A percentile compares a stretch with the other conserved stretches of the same genome.
These are phyloP conservation scores for Auriscalpium microsporum DNA, from an alignment of 768 basidiomycete species.

Conservation along the genomic window DNA sequence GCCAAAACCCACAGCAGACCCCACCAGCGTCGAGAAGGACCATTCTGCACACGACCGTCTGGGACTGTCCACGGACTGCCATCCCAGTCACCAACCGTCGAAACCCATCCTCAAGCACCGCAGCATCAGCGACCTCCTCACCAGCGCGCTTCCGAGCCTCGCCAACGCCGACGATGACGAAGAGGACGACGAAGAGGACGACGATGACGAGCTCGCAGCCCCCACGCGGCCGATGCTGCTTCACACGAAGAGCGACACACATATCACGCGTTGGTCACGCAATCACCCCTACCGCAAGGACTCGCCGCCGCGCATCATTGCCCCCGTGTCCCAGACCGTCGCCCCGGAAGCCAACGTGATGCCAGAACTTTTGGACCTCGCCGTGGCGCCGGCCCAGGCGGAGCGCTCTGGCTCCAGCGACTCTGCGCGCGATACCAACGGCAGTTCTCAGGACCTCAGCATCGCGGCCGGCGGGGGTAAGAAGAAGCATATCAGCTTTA, in stretches of 20 bases:
- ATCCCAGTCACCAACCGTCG: constrained; percentile 21
- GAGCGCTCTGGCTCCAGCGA: constrained; percentile 20
- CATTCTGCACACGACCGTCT: constrained; percentile 41
- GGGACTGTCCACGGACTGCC: constrained; percentile 32
- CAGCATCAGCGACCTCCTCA: constrained; percentile 83
- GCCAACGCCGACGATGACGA: constrained; percentile 52
- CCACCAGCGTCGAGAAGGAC: constrained; percentile 29
- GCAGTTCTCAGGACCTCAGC: constrained; percentile 26
- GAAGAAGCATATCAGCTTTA: constrained; percentile 93
- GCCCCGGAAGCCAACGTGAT: constrained; percentile 4
- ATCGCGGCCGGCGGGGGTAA: constrained; percentile 30
- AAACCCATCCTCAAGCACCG: constrained; percentile 97
- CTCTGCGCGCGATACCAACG: constrained; percentile 20
- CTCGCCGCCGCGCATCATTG: constrained; percentile 61
- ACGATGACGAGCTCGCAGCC: neutral
- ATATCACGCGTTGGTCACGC: constrained; percentile 47
- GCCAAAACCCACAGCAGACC: constrained; percentile 41
- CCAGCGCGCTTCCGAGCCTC: constrained; percentile 56
- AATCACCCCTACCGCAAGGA: constrained; percentile 44
- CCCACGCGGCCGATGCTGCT: constrained; percentile 47
- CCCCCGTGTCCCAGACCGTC: constrained; percentile 13
- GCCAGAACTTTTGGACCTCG: constrained; percentile 13
- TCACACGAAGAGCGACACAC: constrained; percentile 87
- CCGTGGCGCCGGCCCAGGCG: constrained; percentile 5
- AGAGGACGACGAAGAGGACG: constrained; percentile 10